Evolutionary conservation across 2,329 filamentous ascomycete genomes (phyloP), one percentile per base, ranked within the genome.

Genomic region (Cladorrhinum sp.): DNA sequence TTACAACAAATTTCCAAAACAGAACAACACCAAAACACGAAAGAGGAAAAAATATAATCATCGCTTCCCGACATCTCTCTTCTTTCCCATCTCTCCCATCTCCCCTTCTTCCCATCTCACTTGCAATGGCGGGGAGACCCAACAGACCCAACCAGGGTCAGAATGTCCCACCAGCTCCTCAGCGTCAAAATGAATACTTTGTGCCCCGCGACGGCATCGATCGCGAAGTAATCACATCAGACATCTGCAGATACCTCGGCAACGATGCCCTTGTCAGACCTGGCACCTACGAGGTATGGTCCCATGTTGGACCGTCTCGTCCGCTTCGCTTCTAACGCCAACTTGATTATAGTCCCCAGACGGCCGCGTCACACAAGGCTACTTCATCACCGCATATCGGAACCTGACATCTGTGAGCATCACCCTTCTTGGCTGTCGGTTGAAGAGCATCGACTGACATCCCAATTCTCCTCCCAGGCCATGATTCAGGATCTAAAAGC

Each of bases 221-320:
- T 74, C 86, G 89, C 69, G 89, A 93, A 75, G 90, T 93, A 70
- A 92, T 93, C 76, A 91, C 90, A 65, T 87, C 89, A 73, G 90
- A 93, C 74, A 91, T 93, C 67, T 92, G 90, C 79, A 88, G 89
- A 72, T 93, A 92, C 74, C 82, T 93, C 68, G 90, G 90, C 71
- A 91, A 91, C 74, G 90, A 93, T 80, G 90, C 90, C 68, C 82
- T 91, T 70, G 89, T 91, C 72, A 87, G 87, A 71, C 89, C 89
- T 62, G 88, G 87, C 70, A 85, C 83, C 69, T 88, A 90, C 75
- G 85, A 90, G 82, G 88, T 91, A 82, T 68, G 68, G n/a, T n/a
- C 70, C 53, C 39, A 20, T 49, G 39, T 33, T 49, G 9, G 28
- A 5, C 23, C 30, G 1, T 33, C 39, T 57, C 63, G 50, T 54